Percentiles rank a stretch among this genome's conserved stretches.
phyloP scores from a whole-genome alignment of 208 protist species.

The Porcisia deanei region DNA sequence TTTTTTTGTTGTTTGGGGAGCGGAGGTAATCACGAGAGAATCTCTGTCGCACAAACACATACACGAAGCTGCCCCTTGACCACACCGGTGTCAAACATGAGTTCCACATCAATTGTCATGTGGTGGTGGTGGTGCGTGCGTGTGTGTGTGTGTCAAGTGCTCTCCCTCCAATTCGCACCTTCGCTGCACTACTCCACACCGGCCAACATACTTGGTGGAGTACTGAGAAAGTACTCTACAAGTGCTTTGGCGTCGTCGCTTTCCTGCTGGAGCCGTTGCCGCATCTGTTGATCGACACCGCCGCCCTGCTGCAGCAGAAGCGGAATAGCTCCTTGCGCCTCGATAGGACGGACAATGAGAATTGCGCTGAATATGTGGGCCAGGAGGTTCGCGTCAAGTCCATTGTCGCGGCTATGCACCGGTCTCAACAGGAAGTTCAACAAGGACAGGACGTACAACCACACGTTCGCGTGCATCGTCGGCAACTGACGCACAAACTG shows the following conservation, averaged over 20 bases:
- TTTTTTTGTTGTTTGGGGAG: too few species aligned
- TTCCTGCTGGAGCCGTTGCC: constrained; percentile 71
- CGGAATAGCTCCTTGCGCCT: constrained; percentile 28
- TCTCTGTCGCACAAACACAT: too few species aligned
- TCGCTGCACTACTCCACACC: constrained; percentile 11
- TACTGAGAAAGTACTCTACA: constrained; percentile 75
- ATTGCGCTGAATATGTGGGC: constrained; percentile 68
- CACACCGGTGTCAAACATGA: too few species aligned
- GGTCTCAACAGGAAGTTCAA: constrained; percentile 84
- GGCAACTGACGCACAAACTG: constrained; percentile 75
- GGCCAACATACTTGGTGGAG: constrained; percentile 49
- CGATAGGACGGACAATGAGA: constrained; percentile 55
- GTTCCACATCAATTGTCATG: too few species aligned
- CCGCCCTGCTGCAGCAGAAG: constrained; percentile 44
- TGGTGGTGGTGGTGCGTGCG: too few species aligned
- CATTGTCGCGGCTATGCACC: constrained; percentile 56
- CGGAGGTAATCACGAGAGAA: too few species aligned
- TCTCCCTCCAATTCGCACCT: neutral
- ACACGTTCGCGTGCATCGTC: constrained; percentile 82
- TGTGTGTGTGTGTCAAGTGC: too few species aligned
- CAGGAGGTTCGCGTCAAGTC: constrained; percentile 53
- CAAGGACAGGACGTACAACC: constrained; percentile 81
- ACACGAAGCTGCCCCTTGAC: too few species aligned
- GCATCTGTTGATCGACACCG: constrained; percentile 56
- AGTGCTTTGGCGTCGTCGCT: constrained; percentile 63